Evolutionary conservation across 805 yeast species (phyloP), one percentile per base, ranked within the genome.

Genomic region (Candida tibetensis): DNA sequence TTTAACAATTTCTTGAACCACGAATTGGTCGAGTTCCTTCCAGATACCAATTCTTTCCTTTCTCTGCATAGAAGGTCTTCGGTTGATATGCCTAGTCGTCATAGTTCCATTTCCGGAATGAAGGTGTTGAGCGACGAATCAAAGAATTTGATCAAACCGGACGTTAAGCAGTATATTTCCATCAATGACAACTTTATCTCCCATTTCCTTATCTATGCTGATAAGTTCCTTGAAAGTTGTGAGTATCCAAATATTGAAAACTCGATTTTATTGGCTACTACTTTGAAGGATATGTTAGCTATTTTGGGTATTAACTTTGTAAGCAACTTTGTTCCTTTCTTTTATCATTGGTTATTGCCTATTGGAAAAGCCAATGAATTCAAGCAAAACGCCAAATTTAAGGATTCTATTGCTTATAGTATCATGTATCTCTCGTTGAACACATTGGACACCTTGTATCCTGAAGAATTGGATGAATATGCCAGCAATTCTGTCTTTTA

Each of bases 251-350:
- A 58, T 35, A 44, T 53, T 3, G 58, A 56, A 31, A 44, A 63
- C 21, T 49, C 57, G 14, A 36, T 39, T 0, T 44, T 54, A 5
- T 40, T 65, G 18, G 45, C 55, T 3, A 51, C 46, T 3, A 46
- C 58, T 16, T 40, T 65, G 13, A 50, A 52, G 22, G 48, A 45
- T 29, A 31, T 44, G 39, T 39, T 59, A 15, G 39, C 49, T 8
- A 59, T 58, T 18, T 66, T 66, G 37, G 82, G 81, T 1, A 54
- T 74, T 34, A 76, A 76, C 46, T 67, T 74, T 17, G 48, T 72
- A 16, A 64, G 56, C 41, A 72, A 73, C 44, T 69, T 66, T 33
- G 40, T 76, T 3, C 72, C 77, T 2, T 72, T 65, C 45, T 68
- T 74, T 44, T 62, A 62, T 39, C 64, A 63, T 39, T 76, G 79